Evolutionary conservation across 331 rosid species (phyloP).

Genomic region (Malus hybrid): DNA sequence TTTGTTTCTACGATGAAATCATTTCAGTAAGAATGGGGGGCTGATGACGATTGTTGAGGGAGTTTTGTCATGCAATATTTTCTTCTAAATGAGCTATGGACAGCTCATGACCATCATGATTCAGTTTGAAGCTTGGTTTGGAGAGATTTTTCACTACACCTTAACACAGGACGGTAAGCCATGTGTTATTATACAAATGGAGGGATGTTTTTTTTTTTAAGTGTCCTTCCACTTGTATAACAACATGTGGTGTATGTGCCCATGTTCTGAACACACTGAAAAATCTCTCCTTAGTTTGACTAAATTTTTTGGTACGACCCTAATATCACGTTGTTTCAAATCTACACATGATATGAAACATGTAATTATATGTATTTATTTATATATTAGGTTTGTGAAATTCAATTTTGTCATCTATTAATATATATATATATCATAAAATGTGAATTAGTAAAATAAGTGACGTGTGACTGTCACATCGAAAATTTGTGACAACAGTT

Average conservation of each 20-base stretch:
- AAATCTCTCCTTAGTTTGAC: too few species aligned
- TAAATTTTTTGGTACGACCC: neutral
- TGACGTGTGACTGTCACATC: neutral
- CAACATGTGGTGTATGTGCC: too few species aligned
- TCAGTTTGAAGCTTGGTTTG: neutral
- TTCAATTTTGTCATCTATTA: neutral
- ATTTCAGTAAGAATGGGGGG: neutral
- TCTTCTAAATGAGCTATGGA: too few species aligned
- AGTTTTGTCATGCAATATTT: too few species aligned
- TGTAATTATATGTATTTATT: neutral
- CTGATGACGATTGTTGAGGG: neutral
- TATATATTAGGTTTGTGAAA: neutral
- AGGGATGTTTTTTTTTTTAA: too few species aligned
- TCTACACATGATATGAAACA: neutral
- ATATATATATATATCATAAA: too few species aligned
- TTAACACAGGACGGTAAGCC: fast-evolving
- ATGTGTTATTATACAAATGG: too few species aligned
- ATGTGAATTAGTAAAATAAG: too few species aligned
- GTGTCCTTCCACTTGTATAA: too few species aligned
- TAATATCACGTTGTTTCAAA: neutral
- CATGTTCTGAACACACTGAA: too few species aligned
- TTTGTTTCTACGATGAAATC: neutral
- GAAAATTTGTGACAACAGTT: too few species aligned
- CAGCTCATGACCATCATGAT: neutral
- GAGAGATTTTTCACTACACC: too few species aligned